phyloP scores from a whole-genome alignment of 2,329 filamentous ascomycete species.

The Zasmidium angulare region DNA sequence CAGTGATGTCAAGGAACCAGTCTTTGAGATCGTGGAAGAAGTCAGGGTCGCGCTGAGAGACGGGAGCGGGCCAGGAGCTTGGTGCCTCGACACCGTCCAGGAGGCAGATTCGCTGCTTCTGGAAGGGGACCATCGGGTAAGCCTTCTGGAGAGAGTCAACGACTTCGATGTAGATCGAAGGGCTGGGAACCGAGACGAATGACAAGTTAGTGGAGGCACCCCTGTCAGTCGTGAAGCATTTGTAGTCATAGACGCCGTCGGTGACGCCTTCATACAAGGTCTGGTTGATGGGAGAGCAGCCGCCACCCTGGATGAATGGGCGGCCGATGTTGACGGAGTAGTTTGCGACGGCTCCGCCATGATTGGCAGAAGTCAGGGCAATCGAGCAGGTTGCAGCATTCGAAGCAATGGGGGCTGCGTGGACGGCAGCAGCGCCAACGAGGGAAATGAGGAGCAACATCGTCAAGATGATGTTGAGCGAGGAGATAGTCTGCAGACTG shows the following conservation, averaged over 20 bases:
- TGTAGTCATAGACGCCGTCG: background rate
- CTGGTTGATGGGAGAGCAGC: background rate
- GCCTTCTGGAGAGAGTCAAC: conserved; percentile 1
- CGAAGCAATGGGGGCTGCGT: background rate
- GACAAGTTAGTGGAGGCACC: background rate
- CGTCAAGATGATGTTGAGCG: background rate
- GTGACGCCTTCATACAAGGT: background rate
- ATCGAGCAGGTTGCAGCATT: background rate
- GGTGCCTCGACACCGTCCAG: background rate
- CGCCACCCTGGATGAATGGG: background rate
- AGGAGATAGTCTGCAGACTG: background rate
- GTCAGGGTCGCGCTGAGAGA: background rate
- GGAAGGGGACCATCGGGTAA: background rate
- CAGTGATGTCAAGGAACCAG: background rate
- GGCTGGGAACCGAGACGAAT: background rate
- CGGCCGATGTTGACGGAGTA: background rate
- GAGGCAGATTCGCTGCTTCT: background rate
- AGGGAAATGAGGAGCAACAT: background rate
- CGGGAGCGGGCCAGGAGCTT: background rate
- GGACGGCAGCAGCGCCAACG: background rate
- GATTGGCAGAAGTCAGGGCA: background rate
- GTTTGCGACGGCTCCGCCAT: background rate
- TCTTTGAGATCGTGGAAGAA: background rate
- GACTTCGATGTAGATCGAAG: background rate
- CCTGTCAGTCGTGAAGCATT: background rate